phyloP scores from a whole-genome alignment of 257 asterid genomes.

The Leonotis leonurus region DNA sequence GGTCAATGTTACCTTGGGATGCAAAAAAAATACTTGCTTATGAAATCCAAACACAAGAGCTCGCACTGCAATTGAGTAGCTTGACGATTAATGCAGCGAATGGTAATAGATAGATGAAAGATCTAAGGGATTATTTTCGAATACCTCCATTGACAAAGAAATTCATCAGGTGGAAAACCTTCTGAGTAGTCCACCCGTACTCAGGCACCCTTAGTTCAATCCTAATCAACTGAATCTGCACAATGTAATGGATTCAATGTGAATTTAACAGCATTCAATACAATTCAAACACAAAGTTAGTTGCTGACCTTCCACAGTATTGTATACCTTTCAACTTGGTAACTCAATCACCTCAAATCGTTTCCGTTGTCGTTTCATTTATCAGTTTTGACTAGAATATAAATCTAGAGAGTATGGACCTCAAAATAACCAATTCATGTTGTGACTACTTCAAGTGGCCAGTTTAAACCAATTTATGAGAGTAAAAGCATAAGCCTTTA shows the following conservation, averaged over 20 bases:
- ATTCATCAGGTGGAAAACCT: conserved; percentile 95
- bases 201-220: conserved; percentile 85
- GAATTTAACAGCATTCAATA: too few relatives aligned
- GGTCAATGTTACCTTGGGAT: conserved; percentile 56
- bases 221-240: conserved; percentile 85
- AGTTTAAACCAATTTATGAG: too few relatives aligned
- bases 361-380: too few relatives aligned
- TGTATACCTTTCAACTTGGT: too few relatives aligned
- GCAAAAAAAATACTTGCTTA: conserved; percentile 67
- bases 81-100: conserved; percentile 4
- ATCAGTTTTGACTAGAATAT: too few relatives aligned
- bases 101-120: neutral
- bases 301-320: too few relatives aligned
- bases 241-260: conserved; percentile 7
- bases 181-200: conserved; percentile 95
- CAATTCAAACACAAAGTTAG: too few relatives aligned
- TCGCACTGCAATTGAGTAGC: conserved; percentile 57
- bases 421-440: too few relatives aligned
- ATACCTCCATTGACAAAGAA: conserved; percentile 90
- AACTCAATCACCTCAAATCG: too few relatives aligned
- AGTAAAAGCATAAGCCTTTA: neutral
- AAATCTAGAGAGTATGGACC: too few relatives aligned
- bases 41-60: conserved; percentile 86
- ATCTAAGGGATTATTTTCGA: conserved; percentile 1
- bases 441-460: too few relatives aligned